Evolutionary conservation across 129 eudicot species (phyloP), one percentile per base, ranked within the genome.

Genomic region (Erigeron canadensis): DNA sequence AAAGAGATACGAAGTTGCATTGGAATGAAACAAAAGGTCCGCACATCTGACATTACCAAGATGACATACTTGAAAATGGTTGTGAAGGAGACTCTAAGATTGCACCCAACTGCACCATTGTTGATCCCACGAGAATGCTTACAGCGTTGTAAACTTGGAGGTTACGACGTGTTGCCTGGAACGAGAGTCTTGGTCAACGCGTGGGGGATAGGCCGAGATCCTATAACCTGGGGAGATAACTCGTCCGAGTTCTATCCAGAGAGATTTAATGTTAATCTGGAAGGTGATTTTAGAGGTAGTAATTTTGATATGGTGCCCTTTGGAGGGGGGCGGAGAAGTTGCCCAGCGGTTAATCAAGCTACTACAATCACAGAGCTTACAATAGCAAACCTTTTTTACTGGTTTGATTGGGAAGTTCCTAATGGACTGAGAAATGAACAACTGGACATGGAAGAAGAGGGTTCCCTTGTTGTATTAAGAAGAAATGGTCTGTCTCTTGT

Each of bases 201-300:
- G 8, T 84, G 89, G 89, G 83, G 72, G 0, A 70, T 81, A 3
- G 86, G 79, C 7, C 71, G 89, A 23, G 86, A 84, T 50, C 75
- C 71, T 0, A 22, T 47, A 2, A 51, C 8, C 3, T 84, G 89
- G 86, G 19, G 43, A 16, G 65, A 77, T 13, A 15, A 28, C 3
- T 45, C 77, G n/a, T 19, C 48, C 1, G 77, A 70, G 23, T 77
- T 71, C 6, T 50, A 62, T 42, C 77, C 72, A 0, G 81, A 77
- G 40, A 64, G 81, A 45, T 77, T 77, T 13, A 68, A 59, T 17
- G n/a, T n/a, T n/a, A 45, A 69, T 38, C 18, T 0, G 17, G 41
- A 10, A 8, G 37, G 19, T 18, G 81, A 77, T 28, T 28, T 28
- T 28, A 28, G 34, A 28, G 34, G 34, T 28, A 28, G 34, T 0